Base-by-base conservation (phyloP, 495 filamentous ascomycete species). In the Aspergillus kassunensis region DNA sequence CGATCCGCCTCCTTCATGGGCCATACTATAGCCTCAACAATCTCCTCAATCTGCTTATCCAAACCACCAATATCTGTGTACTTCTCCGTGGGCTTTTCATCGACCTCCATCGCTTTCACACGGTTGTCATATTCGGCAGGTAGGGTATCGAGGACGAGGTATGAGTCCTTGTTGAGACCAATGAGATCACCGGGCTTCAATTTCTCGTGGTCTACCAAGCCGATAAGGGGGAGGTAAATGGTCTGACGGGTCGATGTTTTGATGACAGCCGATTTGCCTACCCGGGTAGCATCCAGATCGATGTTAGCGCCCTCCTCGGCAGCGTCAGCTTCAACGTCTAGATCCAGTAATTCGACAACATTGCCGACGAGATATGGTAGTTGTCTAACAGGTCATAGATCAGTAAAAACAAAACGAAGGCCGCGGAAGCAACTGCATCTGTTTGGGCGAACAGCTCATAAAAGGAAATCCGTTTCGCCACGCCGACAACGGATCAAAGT, bases 101-200 rank as follows among this genome's bases (percentile, higher is more conserved):
- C 93, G 31, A 99, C 93, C 78, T 99, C 93, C 93, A 99, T 99
- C 25, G 93, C 93, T 78, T 99, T 99, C 37, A 99, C 93, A 68
- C 93, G 83, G 76, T 90, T 97, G 67, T 99, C 93, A 67, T 99
- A 99, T 70, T 99, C 93, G n/a, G 93, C 93, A 6, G 93, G 93
- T 60, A 99, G 79, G 23, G 95, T 97, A 67, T 99, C 93, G 44
- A 99, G 80, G 53, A 99, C 85, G n/a, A 99, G 84, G 69, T 99
- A 99, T 60, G 92, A 97, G 57, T 99, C 93, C 76, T 99, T 99
- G 67, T 99, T 97, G 36, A 99, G 90, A 71, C 93, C 93, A 55
- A 99, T 97, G 33, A 99, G 81, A 65, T 99, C 93, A 60, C 85
- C 91, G 4, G 93, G 93, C 73, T 91, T 93, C 37, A 99, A 81